Evolutionary conservation across 2,329 filamentous ascomycete genomes (phyloP), one percentile per base, ranked within the genome.

Genomic region (Sporothrix mexicana): DNA sequence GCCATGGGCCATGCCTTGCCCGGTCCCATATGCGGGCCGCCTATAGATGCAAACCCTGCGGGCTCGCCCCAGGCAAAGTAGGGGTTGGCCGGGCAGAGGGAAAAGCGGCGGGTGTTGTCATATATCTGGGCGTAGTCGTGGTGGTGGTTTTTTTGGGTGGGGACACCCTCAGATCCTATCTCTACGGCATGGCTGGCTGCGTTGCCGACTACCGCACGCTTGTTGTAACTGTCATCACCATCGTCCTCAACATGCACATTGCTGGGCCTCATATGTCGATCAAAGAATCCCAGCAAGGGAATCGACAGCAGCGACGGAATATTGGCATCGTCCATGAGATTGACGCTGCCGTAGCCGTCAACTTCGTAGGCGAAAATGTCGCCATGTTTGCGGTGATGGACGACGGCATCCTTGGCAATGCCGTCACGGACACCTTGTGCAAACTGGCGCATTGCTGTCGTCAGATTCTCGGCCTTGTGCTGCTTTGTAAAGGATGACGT

Each of bases 1-100:
- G 90, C 92, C 93, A 97, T 97, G 1, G 94, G 94, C 94, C 94
- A 97, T 15, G 93, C 93, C 79, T 91, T 90, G 73, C 90, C 87
- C 1, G 94, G 87, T 0, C 86, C 85, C 9, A 84, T 79, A 76
- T 88, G 86, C 25, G 86, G 86, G 0, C 86, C 86, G 15, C 87
- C 87, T 0, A 85, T 83, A 25, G 84, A 45, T 0, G 61, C 61
- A 47, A 66, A 66, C 6, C 12, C 59, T 0, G 9, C 20, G 12
- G 41, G 2, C 3, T 23, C 75, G 0, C 93, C 93, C 17, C 85
- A 84, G 69, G 93, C 84, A 77, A 88, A 97, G 81, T 96, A 97
- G 71, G 93, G 92, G 77, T 96, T 95, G 0, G 88, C 88, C 72
- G 88, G 87, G 43, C 86, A 74, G n/a, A 75, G 72, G 1, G 68